Conservation (phyloP, 2,329 filamentous ascomycete genomes). For the Colletotrichum lini region DNA sequence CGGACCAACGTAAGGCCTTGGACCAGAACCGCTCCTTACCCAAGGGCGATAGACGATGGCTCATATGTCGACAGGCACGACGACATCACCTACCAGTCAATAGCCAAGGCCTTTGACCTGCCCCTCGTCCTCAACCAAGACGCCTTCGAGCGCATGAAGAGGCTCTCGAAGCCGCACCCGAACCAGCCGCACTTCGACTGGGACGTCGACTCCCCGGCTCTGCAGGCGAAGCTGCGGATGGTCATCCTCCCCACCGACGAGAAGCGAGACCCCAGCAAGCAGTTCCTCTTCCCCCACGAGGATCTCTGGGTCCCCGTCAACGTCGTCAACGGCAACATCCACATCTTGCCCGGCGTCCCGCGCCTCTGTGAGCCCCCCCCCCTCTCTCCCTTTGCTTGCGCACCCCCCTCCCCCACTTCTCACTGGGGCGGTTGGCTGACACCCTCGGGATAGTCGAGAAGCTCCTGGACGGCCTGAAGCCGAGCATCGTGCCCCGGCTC, state of each 20-base stretch:
- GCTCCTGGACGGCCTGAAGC: conserved; percentile 83
- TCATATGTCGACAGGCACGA: conserved; percentile 78
- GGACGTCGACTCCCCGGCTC: conserved; percentile 83
- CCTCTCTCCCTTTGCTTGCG: background rate
- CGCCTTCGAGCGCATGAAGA: conserved; percentile 87
- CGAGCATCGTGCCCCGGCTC: conserved; percentile 78
- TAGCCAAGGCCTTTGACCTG: conserved; percentile 89
- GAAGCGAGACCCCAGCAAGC: conserved; percentile 73
- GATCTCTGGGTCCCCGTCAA: conserved; percentile 92
- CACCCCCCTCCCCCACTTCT: background rate
- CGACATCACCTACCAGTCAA: conserved; percentile 96
- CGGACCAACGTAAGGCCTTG: conserved; percentile 82
- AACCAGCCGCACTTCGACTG: conserved; percentile 84
- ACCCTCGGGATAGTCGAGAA: conserved; percentile 69
- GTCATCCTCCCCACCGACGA: conserved; percentile 86
- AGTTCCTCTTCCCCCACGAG: conserved; percentile 84
- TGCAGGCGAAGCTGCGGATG: conserved; percentile 91
- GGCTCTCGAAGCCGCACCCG: conserved; percentile 80
- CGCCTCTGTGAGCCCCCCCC: conserved; percentile 72
- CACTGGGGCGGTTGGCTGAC: conserved; percentile 16
- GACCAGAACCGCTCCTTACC: background rate
- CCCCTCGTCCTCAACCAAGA: conserved; percentile 83
- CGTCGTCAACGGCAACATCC: conserved; percentile 92
- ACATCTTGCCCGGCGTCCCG: conserved; percentile 93
- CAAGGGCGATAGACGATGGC: background rate